Evolutionary conservation across 208 protist genomes (phyloP), one percentile per base, ranked within the genome.

Genomic region (Trypanosoma conorhini): DNA sequence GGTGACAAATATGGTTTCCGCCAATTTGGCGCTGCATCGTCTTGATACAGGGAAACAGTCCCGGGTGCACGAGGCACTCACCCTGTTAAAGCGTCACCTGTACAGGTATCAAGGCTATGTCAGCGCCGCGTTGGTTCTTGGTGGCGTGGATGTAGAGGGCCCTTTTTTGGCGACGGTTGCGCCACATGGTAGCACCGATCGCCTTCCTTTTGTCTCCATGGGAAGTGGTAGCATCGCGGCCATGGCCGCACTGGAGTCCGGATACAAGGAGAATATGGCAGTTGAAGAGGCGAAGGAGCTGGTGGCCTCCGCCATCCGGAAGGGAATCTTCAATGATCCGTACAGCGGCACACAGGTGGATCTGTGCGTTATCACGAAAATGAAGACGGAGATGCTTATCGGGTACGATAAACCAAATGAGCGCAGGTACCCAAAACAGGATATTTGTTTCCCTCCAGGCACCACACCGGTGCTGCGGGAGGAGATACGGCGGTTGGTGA

Each of bases 281-380:
- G 82, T 91, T 61, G 95, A 99, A 54, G 98, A 99, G 83, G 99
- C 98, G 10, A 98, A 99, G 72, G 67, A 87, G 73, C 83, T 99
- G 15, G 99, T 99, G 22, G 88, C 88, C 57, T 88, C 95, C n/a
- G 98, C 98, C 28, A 99, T 99, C 58, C 76, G 80, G 48, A 97
- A 98, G 70, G 99, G 99, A 91, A 99, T 99, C 78, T 99, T 99
- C 78, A 99, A 99, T 89, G 99, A 99, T 82, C 93, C 99, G 10
- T 99, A 99, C 72, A 99, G 96, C 58, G 99, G 99, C 68, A 97
- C 90, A 46, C 99, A 99, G 89, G 98, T 99, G n/a, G 99, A 99
- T 84, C 52, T 99, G 26, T 98, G 91, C 67, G 96, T 99, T 13
- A 99, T 99, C 79, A 96, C 89, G 12, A 94, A 90, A 77, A 67